Evolutionary conservation across 1,284 basidiomycete species (phyloP).

Genomic region (Leccinum holopus): DNA sequence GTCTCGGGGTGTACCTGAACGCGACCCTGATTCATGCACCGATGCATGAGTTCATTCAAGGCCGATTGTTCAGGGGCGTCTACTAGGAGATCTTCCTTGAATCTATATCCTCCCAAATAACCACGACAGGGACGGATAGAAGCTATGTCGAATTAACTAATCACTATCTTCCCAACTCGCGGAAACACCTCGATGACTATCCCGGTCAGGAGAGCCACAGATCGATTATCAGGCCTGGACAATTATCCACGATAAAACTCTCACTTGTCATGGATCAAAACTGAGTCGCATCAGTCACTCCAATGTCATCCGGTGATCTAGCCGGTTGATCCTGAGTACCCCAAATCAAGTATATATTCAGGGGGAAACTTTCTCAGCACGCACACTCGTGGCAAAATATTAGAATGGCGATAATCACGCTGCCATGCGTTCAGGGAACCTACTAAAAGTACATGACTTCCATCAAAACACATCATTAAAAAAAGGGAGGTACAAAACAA

Average conservation of each 20-base stretch:
- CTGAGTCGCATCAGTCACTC: not conserved
- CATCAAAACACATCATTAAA: slow-evolving; percentile 14
- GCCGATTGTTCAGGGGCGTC: slow-evolving; percentile 24
- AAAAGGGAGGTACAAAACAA: slow-evolving; percentile 12
- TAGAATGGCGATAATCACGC: slow-evolving; percentile 8
- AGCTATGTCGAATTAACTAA: slow-evolving; percentile 12
- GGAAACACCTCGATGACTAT: slow-evolving; percentile 17
- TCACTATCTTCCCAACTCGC: slow-evolving; percentile 17
- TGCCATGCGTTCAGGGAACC: slow-evolving; percentile 12
- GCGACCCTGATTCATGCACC: slow-evolving; percentile 31
- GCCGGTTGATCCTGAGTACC: slow-evolving; percentile 4
- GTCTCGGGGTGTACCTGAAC: slow-evolving; percentile 21
- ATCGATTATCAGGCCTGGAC: not conserved
- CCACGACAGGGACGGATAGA: slow-evolving; percentile 32
- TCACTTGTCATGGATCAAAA: not conserved
- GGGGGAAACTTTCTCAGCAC: slow-evolving; percentile 14
- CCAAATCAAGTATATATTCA: slow-evolving; percentile 15
- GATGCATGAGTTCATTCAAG: slow-evolving; percentile 25
- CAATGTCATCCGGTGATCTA: not conserved
- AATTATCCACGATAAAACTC: not conserved
- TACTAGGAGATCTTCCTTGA: slow-evolving; percentile 20
- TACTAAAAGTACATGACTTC: slow-evolving; percentile 22
- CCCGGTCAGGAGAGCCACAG: slow-evolving; percentile 3
- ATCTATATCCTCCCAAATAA: slow-evolving; percentile 18
- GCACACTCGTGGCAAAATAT: not conserved